These are phyloP conservation scores for Furcasterigmium furcatum DNA, from an alignment of 2,329 filamentous ascomycete genomes.

Conservation along the genomic window DNA sequence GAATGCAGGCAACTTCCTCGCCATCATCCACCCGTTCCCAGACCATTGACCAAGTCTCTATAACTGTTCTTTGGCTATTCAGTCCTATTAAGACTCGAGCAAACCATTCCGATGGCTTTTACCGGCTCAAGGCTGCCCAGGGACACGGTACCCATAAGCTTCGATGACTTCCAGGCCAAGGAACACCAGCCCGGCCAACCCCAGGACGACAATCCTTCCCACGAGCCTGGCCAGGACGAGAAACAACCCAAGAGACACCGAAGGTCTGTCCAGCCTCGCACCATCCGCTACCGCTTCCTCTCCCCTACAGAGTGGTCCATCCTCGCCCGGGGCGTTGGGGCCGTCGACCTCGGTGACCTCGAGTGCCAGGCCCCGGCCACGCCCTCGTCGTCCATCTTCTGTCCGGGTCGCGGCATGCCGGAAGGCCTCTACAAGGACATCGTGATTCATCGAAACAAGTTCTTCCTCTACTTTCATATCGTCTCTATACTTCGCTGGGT, in stretches of 20 bases:
- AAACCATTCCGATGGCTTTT: neutral
- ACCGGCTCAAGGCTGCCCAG: neutral
- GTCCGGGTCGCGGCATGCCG: constrained; percentile 44
- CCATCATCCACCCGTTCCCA: too few relatives aligned
- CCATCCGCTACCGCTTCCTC: constrained; percentile 33
- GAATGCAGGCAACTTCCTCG: too few relatives aligned
- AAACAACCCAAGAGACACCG: constrained; percentile 1
- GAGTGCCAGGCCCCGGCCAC: constrained; percentile 39
- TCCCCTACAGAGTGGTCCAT: constrained; percentile 40
- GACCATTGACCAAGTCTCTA: too few relatives aligned
- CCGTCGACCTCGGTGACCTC: constrained; percentile 32
- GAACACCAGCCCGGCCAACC: neutral
- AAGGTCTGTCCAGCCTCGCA: neutral
- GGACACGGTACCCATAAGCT: neutral
- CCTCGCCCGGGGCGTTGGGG: constrained; percentile 44
- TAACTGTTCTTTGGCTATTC: too few relatives aligned
- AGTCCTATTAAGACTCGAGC: too few relatives aligned
- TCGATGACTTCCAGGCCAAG: neutral
- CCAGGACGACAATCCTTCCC: neutral
- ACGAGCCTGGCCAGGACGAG: neutral
- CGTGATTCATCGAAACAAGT: constrained; percentile 39
- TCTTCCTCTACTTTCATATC: constrained; percentile 38
- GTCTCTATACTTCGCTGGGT: constrained; percentile 39
- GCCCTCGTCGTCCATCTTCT: constrained; percentile 33
- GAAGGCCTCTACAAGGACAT: constrained; percentile 47